Percentiles rank a stretch among this genome's conserved stretches.
Evolutionary conservation across 2,329 filamentous ascomycete species (phyloP).

Genomic region (Diaporthe humulicola): DNA sequence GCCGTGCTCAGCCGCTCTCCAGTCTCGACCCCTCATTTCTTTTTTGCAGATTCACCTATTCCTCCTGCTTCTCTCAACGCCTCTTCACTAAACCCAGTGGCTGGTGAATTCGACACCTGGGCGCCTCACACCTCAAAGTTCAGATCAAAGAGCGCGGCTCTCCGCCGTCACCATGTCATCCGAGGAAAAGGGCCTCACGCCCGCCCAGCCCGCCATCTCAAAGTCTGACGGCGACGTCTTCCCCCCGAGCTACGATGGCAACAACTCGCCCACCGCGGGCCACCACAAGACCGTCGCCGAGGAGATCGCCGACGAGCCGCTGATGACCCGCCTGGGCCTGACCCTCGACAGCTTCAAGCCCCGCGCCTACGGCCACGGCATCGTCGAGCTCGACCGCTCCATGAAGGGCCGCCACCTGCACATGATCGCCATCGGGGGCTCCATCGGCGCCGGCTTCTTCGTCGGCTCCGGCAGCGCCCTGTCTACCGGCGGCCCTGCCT

Average conservation of each 20-base stretch:
- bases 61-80: not conserved
- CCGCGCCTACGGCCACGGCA: slow-evolving; percentile 46
- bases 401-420: slow-evolving; percentile 65
- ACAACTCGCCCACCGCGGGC: not conserved
- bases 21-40: slow-evolving; percentile 25
- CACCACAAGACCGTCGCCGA: slow-evolving; percentile 22
- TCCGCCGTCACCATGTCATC: slow-evolving; percentile 11
- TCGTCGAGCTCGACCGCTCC: slow-evolving; percentile 47
- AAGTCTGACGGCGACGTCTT: slow-evolving; percentile 10
- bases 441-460: slow-evolving; percentile 74
- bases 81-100: not conserved
- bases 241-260: not conserved
- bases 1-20: slow-evolving; percentile 17
- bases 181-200: slow-evolving; percentile 27
- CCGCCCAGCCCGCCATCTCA: slow-evolving; percentile 17
- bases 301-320: slow-evolving; percentile 46
- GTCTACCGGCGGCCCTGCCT: slow-evolving; percentile 58
- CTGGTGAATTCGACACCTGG: not conserved
- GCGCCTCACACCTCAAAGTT: too few species aligned
- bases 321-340: slow-evolving; percentile 56
- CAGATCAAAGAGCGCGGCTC: not conserved
- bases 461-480: slow-evolving; percentile 69
- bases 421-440: slow-evolving; percentile 68
- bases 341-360: slow-evolving; percentile 57
- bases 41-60: not conserved